Conservation (phyloP, 2,329 filamentous ascomycete species). For the Periconia sp. region DNA sequence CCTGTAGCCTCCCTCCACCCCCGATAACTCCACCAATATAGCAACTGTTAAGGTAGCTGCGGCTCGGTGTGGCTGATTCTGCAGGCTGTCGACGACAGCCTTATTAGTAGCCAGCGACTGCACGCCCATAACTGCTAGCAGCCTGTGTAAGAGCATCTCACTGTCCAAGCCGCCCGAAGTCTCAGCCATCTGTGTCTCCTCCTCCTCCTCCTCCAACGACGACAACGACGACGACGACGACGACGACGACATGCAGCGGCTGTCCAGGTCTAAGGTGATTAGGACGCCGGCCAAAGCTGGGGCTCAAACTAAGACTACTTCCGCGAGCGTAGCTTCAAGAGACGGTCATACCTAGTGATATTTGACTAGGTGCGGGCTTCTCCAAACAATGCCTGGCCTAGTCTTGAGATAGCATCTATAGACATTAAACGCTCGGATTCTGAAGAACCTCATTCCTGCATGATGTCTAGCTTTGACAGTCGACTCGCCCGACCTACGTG, state of each 20-base stretch:
- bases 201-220: too few species aligned
- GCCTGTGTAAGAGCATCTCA: conserved; percentile 36
- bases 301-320: conserved; percentile 15
- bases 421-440: too few species aligned
- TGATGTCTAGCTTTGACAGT: too few species aligned
- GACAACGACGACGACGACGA: conserved; percentile 12
- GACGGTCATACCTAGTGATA: conserved; percentile 28
- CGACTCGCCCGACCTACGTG: too few species aligned
- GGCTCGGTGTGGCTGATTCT: too few species aligned
- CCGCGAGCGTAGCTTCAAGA: conserved; percentile 16
- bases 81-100: conserved; percentile 27
- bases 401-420: too few species aligned
- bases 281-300: conserved; percentile 17
- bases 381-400: too few species aligned
- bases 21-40: too few species aligned
- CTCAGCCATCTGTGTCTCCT: conserved; percentile 11
- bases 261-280: conserved; percentile 35
- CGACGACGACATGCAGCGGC: conserved; percentile 17
- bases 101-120: conserved; percentile 37
- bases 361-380: too few species aligned
- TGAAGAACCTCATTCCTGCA: too few species aligned
- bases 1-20: too few species aligned
- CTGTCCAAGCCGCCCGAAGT: conserved; percentile 38
- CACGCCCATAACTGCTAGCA: conserved; percentile 13
- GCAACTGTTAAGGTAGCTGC: too few species aligned